A percentile compares a stretch with the other conserved stretches of the same genome.
phyloP scores from a whole-genome alignment of 2,329 filamentous ascomycete species.

The Xylaria polymorpha region DNA sequence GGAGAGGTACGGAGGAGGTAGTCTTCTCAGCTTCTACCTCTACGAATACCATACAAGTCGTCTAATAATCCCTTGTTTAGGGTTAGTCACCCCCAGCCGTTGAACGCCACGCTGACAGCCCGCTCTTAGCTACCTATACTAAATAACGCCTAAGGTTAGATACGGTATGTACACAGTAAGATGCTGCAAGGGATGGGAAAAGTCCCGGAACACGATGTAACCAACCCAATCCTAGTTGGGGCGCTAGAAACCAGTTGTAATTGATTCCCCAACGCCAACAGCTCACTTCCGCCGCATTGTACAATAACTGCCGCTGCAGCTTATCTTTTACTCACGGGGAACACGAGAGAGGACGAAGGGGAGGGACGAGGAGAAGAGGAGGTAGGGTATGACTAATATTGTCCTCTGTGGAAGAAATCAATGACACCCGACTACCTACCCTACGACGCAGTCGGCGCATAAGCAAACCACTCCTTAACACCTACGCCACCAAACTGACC shows the following conservation, averaged over 20 bases:
- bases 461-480: slow-evolving; percentile 47
- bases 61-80: background rate
- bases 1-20: too few relatives aligned
- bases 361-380: background rate
- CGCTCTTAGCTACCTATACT: background rate
- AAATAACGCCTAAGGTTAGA: background rate
- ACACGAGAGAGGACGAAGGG: background rate
- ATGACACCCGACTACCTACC: background rate
- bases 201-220: slow-evolving; percentile 19
- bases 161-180: background rate
- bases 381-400: background rate
- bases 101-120: slow-evolving; percentile 17
- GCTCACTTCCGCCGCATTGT: too few relatives aligned
- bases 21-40: background rate
- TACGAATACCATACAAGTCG: background rate
- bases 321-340: background rate
- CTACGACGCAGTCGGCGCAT: slow-evolving; percentile 34
- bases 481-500: slow-evolving; percentile 43
- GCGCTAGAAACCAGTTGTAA: background rate
- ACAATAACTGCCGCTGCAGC: background rate
- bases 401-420: background rate
- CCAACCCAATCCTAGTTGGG: background rate
- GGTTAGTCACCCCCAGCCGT: background rate
- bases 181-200: slow-evolving; percentile 15
- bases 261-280: background rate